These are phyloP conservation scores for Colletotrichum plurivorum DNA, from an alignment of 2,329 filamentous ascomycete species.

Conservation along the genomic window DNA sequence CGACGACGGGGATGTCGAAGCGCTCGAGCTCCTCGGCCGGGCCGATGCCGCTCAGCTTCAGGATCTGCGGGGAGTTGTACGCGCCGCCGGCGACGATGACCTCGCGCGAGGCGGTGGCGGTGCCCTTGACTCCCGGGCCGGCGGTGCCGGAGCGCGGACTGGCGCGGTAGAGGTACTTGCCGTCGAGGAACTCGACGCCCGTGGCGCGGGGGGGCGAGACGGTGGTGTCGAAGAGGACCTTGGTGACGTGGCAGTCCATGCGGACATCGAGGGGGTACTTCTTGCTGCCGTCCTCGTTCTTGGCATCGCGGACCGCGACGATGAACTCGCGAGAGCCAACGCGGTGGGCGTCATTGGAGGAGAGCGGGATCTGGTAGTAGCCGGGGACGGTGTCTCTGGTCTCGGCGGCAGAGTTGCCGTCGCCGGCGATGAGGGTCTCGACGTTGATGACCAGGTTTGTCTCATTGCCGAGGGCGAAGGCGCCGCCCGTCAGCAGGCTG, in stretches of 20 bases:
- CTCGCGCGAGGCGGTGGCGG: conserved; percentile 57
- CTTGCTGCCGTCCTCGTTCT: conserved; percentile 63
- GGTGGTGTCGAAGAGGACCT: conserved; percentile 58
- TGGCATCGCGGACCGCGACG: conserved; percentile 62
- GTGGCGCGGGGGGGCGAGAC: conserved; percentile 56
- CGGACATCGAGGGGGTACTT: conserved; percentile 70
- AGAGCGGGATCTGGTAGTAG: conserved; percentile 72
- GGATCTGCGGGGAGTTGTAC: conserved; percentile 67
- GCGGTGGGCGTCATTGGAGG: conserved; percentile 65
- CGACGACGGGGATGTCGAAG: conserved; percentile 59
- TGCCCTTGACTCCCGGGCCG: conserved; percentile 32
- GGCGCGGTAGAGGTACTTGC: conserved; percentile 61
- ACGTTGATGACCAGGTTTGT: conserved; percentile 47
- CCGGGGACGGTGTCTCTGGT: conserved; percentile 61
- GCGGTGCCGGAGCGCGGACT: conserved; percentile 53
- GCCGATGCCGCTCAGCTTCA: conserved; percentile 66
- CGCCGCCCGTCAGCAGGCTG: conserved; percentile 64
- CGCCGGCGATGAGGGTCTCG: conserved; percentile 57
- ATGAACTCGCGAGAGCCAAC: conserved; percentile 71
- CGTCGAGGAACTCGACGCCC: conserved; percentile 65
- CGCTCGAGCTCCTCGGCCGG: conserved; percentile 56
- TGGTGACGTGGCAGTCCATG: conserved; percentile 61
- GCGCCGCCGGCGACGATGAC: conserved; percentile 65
- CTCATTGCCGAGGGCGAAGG: conserved; percentile 61
- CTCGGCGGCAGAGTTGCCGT: conserved; percentile 64